These are phyloP conservation scores for Pulveroboletus sp. DNA, from an alignment of 768 basidiomycete species.

Conservation along the genomic window DNA sequence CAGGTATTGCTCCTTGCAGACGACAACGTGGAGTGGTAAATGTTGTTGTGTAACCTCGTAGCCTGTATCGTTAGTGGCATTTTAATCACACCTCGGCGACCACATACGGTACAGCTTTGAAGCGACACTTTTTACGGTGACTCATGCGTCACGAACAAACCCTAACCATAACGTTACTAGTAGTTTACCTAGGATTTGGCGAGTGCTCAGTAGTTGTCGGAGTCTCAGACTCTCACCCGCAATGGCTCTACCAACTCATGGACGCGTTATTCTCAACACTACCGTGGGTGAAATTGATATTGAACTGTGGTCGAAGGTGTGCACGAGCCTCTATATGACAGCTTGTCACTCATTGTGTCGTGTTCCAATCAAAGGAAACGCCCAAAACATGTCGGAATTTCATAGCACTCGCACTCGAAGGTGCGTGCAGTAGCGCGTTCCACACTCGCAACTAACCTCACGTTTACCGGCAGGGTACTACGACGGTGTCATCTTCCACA, in stretches of 20 bases:
- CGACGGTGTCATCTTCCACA: slow-evolving; percentile 92
- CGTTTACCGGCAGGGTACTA: slow-evolving; percentile 69
- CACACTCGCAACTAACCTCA: slow-evolving; percentile 5
- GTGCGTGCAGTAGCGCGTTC: slow-evolving; percentile 41
- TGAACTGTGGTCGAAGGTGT: slow-evolving; percentile 88
- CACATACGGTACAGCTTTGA: too few species aligned
- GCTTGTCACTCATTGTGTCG: not conserved
- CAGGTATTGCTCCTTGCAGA: not conserved
- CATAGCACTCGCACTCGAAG: slow-evolving; percentile 84
- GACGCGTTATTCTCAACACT: slow-evolving; percentile 83
- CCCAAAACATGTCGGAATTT: slow-evolving; percentile 94
- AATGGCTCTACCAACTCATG: slow-evolving; percentile 84
- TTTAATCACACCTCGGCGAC: too few species aligned
- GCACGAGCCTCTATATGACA: slow-evolving; percentile 2
- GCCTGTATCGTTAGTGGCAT: too few species aligned
- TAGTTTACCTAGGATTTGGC: not conserved
- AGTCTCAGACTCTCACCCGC: not conserved
- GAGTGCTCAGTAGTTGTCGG: not conserved
- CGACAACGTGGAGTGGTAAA: not conserved
- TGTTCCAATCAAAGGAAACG: slow-evolving; percentile 57
- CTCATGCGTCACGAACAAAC: too few species aligned
- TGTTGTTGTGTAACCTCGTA: not conserved
- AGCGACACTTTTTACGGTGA: too few species aligned
- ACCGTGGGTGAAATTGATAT: slow-evolving; percentile 86
- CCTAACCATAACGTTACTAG: slow-evolving; percentile 18